Conservation (phyloP, 805 yeast species). For the Torulaspora gathmanii region DNA sequence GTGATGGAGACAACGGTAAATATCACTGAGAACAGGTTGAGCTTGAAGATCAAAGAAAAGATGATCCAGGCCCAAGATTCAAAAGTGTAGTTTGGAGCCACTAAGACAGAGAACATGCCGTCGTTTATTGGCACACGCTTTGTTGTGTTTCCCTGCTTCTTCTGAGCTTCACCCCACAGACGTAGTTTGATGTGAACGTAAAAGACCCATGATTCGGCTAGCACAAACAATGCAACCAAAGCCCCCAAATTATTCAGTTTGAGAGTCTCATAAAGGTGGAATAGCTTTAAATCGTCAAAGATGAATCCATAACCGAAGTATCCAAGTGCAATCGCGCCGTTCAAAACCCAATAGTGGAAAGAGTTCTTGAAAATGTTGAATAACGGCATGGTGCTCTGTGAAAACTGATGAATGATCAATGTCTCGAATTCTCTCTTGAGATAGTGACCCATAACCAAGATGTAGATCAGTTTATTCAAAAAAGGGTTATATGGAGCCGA, state of each 20-base stretch:
- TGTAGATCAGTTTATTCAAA: conserved; percentile 34
- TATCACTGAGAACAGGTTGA: conserved; percentile 70
- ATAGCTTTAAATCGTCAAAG: conserved; percentile 17
- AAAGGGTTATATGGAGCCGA: conserved; percentile 19
- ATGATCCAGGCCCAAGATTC: conserved; percentile 74
- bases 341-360: conserved; percentile 87
- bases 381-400: conserved; percentile 88
- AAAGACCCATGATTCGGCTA: conserved; percentile 69
- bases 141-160: conserved; percentile 34
- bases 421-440: conserved; percentile 88
- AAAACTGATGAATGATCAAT: conserved; percentile 74
- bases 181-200: conserved; percentile 66
- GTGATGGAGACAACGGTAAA: conserved; percentile 65
- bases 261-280: conserved; percentile 15
- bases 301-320: conserved; percentile 50
- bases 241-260: conserved; percentile 20
- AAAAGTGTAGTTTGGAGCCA: conserved; percentile 94
- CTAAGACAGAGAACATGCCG: conserved; percentile 71
- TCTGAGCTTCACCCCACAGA: conserved; percentile 39
- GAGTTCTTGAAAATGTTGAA: conserved; percentile 84
- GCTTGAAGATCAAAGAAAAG: conserved; percentile 58
- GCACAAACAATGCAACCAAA: conserved; percentile 45
- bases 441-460: conserved; percentile 66
- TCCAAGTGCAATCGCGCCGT: conserved; percentile 54
- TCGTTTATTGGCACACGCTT: conserved; percentile 54